A percentile compares a stretch with the other conserved stretches of the same genome.
Conservation (phyloP, 2,329 filamentous ascomycete species). For the Colletotrichum filicis region DNA sequence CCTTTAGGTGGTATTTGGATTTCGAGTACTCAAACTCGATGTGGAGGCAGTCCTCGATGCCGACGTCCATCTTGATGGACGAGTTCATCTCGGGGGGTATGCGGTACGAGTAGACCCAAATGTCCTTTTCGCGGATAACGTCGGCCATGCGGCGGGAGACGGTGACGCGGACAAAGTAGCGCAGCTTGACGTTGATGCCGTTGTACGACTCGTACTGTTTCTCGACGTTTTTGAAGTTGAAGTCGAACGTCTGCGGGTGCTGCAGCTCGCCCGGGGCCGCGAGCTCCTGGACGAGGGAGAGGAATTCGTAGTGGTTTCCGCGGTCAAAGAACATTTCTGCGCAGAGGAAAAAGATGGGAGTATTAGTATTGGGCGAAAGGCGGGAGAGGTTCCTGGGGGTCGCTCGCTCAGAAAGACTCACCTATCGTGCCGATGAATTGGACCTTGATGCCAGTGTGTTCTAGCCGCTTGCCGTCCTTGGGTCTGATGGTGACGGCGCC, state of each 20-base stretch:
- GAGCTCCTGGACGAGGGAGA: slow-evolving; percentile 95
- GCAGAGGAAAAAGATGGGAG: not conserved
- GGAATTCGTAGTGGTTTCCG: slow-evolving; percentile 99
- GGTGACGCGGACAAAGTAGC: slow-evolving; percentile 97
- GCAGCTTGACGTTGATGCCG: slow-evolving; percentile 98
- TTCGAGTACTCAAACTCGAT: slow-evolving; percentile 99
- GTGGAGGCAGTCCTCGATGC: slow-evolving; percentile 98
- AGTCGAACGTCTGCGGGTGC: slow-evolving; percentile 97
- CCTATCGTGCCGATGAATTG: slow-evolving; percentile 99
- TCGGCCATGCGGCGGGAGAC: slow-evolving; percentile 97
- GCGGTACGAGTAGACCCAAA: slow-evolving; percentile 99
- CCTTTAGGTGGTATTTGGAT: slow-evolving; percentile 98
- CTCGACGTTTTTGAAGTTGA: slow-evolving; percentile 99
- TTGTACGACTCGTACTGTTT: slow-evolving; percentile 99
- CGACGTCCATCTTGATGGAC: slow-evolving; percentile 99
- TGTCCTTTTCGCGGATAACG: slow-evolving; percentile 97
- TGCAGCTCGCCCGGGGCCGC: slow-evolving; percentile 97
- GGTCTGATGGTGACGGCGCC: slow-evolving; percentile 93
- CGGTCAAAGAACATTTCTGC: slow-evolving; percentile 99
- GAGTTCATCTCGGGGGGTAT: slow-evolving; percentile 98
- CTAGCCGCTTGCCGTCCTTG: slow-evolving; percentile 97
- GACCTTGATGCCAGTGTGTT: slow-evolving; percentile 99
- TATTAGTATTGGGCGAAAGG: too few species aligned
- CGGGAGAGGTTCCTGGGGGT: too few species aligned
- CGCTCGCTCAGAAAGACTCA: slow-evolving; percentile 49